Conservation (phyloP, 208 protist species). For the Naegleria fowleri region DNA sequence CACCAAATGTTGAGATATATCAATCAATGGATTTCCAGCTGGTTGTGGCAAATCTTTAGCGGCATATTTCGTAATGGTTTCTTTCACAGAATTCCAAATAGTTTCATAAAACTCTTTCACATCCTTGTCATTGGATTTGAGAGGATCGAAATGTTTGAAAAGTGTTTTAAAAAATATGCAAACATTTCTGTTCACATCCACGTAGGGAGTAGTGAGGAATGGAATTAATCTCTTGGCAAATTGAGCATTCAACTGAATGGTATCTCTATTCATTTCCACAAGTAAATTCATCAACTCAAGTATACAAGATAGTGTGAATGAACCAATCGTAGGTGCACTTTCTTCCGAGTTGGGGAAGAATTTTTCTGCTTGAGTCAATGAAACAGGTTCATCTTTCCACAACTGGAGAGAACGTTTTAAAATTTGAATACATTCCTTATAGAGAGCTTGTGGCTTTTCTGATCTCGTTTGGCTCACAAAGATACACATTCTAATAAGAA, state of each 20-base stretch:
- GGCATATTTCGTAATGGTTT: neutral
- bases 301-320: neutral
- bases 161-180: neutral
- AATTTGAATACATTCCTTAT: neutral
- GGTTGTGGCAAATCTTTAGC: neutral
- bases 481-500: neutral
- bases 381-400: neutral
- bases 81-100: neutral
- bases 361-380: neutral
- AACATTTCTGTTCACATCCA: slow-evolving; percentile 2
- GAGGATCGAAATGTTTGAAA: neutral
- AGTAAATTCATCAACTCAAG: neutral
- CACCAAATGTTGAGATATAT: neutral
- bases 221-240: neutral
- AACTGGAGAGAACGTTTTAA: neutral
- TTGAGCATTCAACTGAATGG: neutral
- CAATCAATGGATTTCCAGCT: neutral
- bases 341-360: neutral
- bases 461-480: neutral
- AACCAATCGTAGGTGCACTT: neutral
- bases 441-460: neutral
- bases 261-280: neutral
- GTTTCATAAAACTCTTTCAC: neutral
- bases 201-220: neutral
- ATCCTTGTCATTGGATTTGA: neutral